Evolutionary conservation across 2,329 filamentous ascomycete species (phyloP).

Genomic region (Neofusicoccum umdonicola): DNA sequence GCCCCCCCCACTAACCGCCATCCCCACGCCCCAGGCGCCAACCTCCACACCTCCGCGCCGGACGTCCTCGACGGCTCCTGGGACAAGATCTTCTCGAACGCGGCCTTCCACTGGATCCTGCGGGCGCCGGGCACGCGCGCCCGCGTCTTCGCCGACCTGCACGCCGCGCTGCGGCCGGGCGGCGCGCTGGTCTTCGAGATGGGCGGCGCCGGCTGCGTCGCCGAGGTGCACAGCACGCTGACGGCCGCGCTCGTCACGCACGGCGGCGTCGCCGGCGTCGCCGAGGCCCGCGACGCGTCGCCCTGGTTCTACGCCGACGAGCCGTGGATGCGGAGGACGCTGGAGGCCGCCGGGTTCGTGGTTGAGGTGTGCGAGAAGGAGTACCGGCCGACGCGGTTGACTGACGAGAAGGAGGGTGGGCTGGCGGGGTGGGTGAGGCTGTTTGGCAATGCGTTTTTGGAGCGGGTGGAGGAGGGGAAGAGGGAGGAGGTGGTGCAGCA

Average conservation of each 20-base stretch:
- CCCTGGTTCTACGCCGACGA: slow-evolving; percentile 75
- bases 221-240: slow-evolving; percentile 60
- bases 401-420: slow-evolving; percentile 48
- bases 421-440: slow-evolving; percentile 65
- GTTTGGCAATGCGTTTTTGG: slow-evolving; percentile 61
- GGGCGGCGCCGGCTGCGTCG: slow-evolving; percentile 68
- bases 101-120: slow-evolving; percentile 51
- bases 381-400: slow-evolving; percentile 61
- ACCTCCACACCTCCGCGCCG: slow-evolving; percentile 21
- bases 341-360: slow-evolving; percentile 42
- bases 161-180: slow-evolving; percentile 52
- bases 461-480: slow-evolving; percentile 48
- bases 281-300: slow-evolving; percentile 49
- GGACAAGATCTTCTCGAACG: slow-evolving; percentile 45
- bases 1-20: too few species aligned
- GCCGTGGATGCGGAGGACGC: slow-evolving; percentile 49
- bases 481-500: slow-evolving; percentile 56
- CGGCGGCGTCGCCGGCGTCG: slow-evolving; percentile 50
- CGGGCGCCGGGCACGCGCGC: slow-evolving; percentile 44
- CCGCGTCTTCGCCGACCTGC: slow-evolving; percentile 54
- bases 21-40: slow-evolving; percentile 3
- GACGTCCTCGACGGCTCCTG: slow-evolving; percentile 25
- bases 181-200: slow-evolving; percentile 67
- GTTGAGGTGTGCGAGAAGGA: slow-evolving; percentile 57
- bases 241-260: slow-evolving; percentile 52